Conservation (phyloP, 2,329 filamentous ascomycete species). For the Grosmannia clavigera region DNA sequence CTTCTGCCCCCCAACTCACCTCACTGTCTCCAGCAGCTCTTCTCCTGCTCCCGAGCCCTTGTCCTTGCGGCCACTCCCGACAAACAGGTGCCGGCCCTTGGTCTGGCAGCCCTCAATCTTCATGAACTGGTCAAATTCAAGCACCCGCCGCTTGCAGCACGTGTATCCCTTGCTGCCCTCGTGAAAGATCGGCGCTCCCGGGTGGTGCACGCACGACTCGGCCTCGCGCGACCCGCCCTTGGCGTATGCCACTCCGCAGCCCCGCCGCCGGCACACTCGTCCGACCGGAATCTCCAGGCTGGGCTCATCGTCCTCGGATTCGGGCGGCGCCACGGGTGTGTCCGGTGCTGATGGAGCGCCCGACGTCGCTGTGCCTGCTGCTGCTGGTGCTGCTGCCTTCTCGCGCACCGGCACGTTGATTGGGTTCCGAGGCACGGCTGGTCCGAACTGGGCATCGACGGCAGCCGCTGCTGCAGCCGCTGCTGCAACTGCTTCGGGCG, state of each 20-base stretch:
- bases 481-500: conserved; percentile 40
- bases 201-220: conserved; percentile 79
- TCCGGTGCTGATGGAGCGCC: conserved; percentile 27
- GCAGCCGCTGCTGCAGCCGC: conserved; percentile 20
- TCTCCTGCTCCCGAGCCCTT: conserved; percentile 39
- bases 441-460: conserved; percentile 16
- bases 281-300: conserved; percentile 59
- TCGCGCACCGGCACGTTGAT: conserved; percentile 17
- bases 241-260: conserved; percentile 57
- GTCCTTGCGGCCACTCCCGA: conserved; percentile 61
- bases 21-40: conserved; percentile 65
- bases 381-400: conserved; percentile 14
- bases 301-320: conserved; percentile 82
- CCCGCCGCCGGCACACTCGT: conserved; percentile 63
- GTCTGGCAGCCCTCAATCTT: conserved; percentile 85
- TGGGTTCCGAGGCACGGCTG: conserved; percentile 24
- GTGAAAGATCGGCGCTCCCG: conserved; percentile 85
- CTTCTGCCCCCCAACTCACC: conserved; percentile 33
- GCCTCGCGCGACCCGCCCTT: conserved; percentile 47
- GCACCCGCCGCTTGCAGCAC: conserved; percentile 87
- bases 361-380: conserved; percentile 9
- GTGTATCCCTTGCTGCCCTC: conserved; percentile 97
- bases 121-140: conserved; percentile 98
- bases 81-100: conserved; percentile 71
- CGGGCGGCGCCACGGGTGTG: conserved; percentile 47